Evolutionary conservation across 352 stramenopile species (phyloP).

Genomic region (Elongisporangium anandrum): DNA sequence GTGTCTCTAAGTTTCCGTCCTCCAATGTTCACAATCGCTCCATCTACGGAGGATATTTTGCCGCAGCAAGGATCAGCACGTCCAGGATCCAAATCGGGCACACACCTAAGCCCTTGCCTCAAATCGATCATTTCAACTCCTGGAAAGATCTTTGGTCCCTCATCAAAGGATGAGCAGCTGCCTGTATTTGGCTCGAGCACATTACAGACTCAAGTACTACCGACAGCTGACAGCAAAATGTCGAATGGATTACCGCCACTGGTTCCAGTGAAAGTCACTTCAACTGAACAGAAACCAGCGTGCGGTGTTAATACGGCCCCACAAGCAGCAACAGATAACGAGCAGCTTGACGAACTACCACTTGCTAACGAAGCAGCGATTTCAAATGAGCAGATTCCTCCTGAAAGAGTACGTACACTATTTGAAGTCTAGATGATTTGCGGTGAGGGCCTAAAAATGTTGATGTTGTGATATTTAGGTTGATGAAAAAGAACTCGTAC

Average conservation of each 20-base stretch:
- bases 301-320: neutral
- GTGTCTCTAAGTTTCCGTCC: neutral
- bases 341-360: neutral
- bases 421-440: neutral
- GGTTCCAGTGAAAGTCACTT: neutral
- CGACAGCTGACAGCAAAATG: neutral
- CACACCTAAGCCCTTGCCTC: neutral
- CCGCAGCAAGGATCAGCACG: neutral
- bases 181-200: neutral
- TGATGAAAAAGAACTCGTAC: neutral
- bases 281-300: neutral
- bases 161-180: neutral
- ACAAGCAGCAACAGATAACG: too few species aligned
- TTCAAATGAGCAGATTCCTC: neutral
- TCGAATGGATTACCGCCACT: neutral
- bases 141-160: neutral
- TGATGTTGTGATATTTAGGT: neutral
- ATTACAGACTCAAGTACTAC: neutral
- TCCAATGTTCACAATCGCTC: neutral
- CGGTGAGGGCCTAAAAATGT: neutral
- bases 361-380: neutral
- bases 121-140: neutral
- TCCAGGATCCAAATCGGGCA: neutral
- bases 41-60: neutral
- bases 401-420: neutral